A percentile compares a stretch with the other conserved stretches of the same genome.
Evolutionary conservation across 83 land plant species (phyloP).

Genomic region (Thuja plicata): DNA sequence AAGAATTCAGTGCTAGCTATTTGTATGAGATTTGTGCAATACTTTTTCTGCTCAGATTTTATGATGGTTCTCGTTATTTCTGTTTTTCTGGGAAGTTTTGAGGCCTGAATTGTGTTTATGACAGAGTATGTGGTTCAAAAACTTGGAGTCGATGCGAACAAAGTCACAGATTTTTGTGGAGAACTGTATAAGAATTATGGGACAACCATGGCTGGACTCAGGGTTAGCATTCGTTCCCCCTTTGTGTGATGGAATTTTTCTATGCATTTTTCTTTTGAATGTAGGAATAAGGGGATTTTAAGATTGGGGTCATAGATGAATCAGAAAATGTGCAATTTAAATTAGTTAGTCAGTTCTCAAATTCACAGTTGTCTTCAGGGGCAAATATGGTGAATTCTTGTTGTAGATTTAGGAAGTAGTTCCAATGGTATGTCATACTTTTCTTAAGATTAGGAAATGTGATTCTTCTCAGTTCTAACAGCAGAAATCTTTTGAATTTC

Average conservation of each 20-base stretch:
- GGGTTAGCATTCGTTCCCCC: background rate
- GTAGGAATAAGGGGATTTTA: background rate
- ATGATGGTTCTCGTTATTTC: background rate
- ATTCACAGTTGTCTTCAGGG: background rate
- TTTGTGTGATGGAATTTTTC: background rate
- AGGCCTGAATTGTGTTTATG: background rate
- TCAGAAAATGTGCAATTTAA: background rate
- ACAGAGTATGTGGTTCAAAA: background rate
- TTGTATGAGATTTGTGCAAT: background rate
- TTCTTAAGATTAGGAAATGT: no score
- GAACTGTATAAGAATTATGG: background rate
- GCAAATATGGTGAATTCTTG: background rate
- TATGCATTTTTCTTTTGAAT: no score
- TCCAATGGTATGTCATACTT: no score
- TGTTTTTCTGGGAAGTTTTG: background rate
- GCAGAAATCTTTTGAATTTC: background rate
- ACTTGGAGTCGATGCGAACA: background rate
- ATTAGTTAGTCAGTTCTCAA: no score
- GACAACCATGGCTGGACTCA: slow-evolving; percentile 6
- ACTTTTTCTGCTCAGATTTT: background rate
- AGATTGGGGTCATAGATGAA: background rate
- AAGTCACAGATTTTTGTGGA: background rate
- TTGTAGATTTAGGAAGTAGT: background rate
- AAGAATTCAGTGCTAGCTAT: background rate
- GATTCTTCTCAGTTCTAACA: no score